These are phyloP conservation scores for Picochlorum sp. DNA, from an alignment of 139 green algal genomes.

Conservation along the genomic window DNA sequence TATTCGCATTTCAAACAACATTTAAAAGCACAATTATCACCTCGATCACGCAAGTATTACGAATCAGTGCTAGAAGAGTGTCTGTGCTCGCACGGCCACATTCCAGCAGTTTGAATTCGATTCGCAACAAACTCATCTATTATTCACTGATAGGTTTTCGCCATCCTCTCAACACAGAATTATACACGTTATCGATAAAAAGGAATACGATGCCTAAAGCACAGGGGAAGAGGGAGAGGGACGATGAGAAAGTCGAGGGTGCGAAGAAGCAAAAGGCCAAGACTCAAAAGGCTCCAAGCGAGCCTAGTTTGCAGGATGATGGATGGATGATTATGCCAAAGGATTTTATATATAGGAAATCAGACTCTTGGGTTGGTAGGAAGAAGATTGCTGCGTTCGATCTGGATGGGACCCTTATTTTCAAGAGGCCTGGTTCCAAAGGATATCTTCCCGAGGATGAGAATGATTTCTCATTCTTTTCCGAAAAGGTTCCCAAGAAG, in stretches of 20 bases:
- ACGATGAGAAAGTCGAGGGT: background rate
- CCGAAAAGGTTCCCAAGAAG: background rate
- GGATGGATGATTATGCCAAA: constrained; percentile 20
- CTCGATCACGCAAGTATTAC: no score
- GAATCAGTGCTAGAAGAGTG: no score
- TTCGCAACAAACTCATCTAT: no score
- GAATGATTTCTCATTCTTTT: constrained; percentile 6
- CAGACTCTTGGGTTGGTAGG: constrained; percentile 9
- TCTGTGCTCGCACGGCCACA: no score
- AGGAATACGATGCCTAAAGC: no score
- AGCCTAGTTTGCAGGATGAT: constrained; percentile 6
- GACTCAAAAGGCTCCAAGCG: background rate
- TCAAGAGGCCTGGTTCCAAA: constrained; percentile 15
- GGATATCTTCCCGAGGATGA: constrained; percentile 21
- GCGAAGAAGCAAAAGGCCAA: constrained; percentile 1
- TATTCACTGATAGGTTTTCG: no score
- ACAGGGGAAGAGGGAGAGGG: no score
- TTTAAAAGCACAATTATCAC: no score
- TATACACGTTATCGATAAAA: no score
- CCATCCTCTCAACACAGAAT: no score
- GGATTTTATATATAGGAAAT: constrained; percentile 21
- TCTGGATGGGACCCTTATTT: constrained; percentile 62
- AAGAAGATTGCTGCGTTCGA: constrained; percentile 62
- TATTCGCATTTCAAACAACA: no score
- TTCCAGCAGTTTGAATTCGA: no score